phyloP scores from a whole-genome alignment of 495 filamentous ascomycete species.

The Hypoxylon rickii region DNA sequence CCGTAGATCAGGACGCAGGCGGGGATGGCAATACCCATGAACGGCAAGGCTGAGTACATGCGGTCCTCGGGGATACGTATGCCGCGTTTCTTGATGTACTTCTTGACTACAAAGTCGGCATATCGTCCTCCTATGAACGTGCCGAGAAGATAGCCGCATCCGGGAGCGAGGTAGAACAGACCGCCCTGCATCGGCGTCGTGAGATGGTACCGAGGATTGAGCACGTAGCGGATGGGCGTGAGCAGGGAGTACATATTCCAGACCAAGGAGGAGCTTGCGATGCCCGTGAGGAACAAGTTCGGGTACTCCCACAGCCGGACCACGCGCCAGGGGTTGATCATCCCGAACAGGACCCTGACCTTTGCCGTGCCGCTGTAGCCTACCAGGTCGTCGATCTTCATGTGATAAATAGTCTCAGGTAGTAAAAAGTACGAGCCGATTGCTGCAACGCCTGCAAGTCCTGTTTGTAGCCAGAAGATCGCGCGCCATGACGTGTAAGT shows the following conservation, averaged over 20 bases:
- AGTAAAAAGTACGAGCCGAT: slow-evolving; percentile 67
- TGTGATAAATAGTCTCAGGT: slow-evolving; percentile 70
- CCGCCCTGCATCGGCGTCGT: slow-evolving; percentile 67
- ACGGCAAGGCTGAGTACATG: slow-evolving; percentile 62
- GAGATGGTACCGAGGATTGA: slow-evolving; percentile 74
- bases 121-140: slow-evolving; percentile 74
- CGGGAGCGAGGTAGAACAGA: slow-evolving; percentile 76
- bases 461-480: slow-evolving; percentile 76
- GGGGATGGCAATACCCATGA: slow-evolving; percentile 65
- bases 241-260: slow-evolving; percentile 77
- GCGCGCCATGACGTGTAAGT: slow-evolving; percentile 70
- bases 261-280: slow-evolving; percentile 65
- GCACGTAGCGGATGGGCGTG: slow-evolving; percentile 74
- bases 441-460: slow-evolving; percentile 59
- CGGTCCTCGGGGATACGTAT: slow-evolving; percentile 71
- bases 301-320: slow-evolving; percentile 65
- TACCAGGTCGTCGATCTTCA: slow-evolving; percentile 58
- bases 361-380: slow-evolving; percentile 55
- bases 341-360: slow-evolving; percentile 56
- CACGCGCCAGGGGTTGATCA: slow-evolving; percentile 67
- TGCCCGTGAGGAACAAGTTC: slow-evolving; percentile 64
- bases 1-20: slow-evolving; percentile 72
- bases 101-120: slow-evolving; percentile 67
- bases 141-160: slow-evolving; percentile 69
- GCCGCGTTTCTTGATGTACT: slow-evolving; percentile 63